Base-by-base conservation (phyloP, 805 yeast species). In the Cyberlindnera americana region DNA sequence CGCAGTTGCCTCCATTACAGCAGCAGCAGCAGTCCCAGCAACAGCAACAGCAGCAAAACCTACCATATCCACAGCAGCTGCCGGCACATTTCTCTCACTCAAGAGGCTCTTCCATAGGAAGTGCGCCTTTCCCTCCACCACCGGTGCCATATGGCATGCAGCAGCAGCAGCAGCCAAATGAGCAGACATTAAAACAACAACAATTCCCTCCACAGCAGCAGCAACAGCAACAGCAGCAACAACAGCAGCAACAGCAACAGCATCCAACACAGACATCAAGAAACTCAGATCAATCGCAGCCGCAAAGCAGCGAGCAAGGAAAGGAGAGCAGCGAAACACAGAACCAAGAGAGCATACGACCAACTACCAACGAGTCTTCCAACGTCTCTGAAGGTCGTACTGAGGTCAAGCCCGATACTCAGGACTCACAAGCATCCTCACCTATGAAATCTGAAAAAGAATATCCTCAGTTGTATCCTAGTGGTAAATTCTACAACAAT, bases 341-440 rank as follows among this genome's bases (percentile, higher is more conserved):
- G 13, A 30, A 39, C 18, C 35, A 23, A 16, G 34, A 23, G 22
- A 33, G 10, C 29, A 33, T 33, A 28, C 49, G 53, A 39, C 54
- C 50, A 40, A 16, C 30, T 2, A 44, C 50, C 9, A 39, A 44
- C 23, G 50, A 44, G n/a, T 17, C 34, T n/a, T 37, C 54, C 8
- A 38, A 28, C 13, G 31, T 37, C 3, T 40, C 57, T 7, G 43
- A 53, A 6, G 51, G 46, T 22, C 45, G 47, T 35, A 48, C 53
- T 10, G 56, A 53, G 28, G 8, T 46, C 7, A 51, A 48, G 28
- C 47, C 44, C 17, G 38, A 37, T 12, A 35, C 37, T 14, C 38
- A 21, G 19, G 21, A 19, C 7, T 24, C 33, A 6, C 42, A 50
- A 19, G 33, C 44, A 19, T 44, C 55, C 2, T 47, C 56, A 2